phyloP scores from a whole-genome alignment of 371 early-diverging fungal species.

The Mortierella sp. region DNA sequence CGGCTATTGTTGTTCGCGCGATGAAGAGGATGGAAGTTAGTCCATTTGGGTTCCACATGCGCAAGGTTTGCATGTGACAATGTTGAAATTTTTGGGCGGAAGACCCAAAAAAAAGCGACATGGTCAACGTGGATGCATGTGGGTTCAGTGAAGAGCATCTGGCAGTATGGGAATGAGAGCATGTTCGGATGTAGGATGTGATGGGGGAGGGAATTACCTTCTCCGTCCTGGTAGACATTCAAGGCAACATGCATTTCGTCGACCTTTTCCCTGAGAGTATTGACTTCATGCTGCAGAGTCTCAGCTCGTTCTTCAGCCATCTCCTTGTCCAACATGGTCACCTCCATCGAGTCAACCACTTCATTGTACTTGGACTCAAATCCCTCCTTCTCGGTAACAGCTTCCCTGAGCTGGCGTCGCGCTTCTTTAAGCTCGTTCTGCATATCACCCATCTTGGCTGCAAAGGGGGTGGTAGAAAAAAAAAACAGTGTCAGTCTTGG shows the following conservation, averaged over 20 bases:
- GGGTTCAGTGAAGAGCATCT: not conserved
- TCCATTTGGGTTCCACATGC: too few species aligned
- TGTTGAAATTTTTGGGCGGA: constrained; percentile 9
- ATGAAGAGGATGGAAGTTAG: constrained; percentile 5
- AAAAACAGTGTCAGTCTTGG: not conserved
- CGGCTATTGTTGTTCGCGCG: constrained; percentile 9
- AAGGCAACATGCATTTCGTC: constrained; percentile 82
- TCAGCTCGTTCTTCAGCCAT: constrained; percentile 92
- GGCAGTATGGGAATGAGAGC: too few species aligned
- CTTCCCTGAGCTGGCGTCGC: constrained; percentile 67
- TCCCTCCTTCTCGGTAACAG: constrained; percentile 65
- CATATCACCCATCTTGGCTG: constrained; percentile 73
- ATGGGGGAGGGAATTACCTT: constrained; percentile 46
- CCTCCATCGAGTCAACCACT: constrained; percentile 81
- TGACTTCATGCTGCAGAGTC: constrained; percentile 76
- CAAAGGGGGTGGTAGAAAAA: not conserved
- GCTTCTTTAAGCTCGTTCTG: constrained; percentile 79
- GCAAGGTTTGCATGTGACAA: constrained; percentile 24
- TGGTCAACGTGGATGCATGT: not conserved
- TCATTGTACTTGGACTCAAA: constrained; percentile 78
- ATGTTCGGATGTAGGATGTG: not conserved
- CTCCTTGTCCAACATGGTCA: constrained; percentile 90
- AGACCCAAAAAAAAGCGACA: too few species aligned
- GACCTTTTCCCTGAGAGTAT: constrained; percentile 78
- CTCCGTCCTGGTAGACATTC: constrained; percentile 75